Base-by-base conservation (phyloP, 495 filamentous ascomycete genomes). In the Oleoguttula mirabilis region DNA sequence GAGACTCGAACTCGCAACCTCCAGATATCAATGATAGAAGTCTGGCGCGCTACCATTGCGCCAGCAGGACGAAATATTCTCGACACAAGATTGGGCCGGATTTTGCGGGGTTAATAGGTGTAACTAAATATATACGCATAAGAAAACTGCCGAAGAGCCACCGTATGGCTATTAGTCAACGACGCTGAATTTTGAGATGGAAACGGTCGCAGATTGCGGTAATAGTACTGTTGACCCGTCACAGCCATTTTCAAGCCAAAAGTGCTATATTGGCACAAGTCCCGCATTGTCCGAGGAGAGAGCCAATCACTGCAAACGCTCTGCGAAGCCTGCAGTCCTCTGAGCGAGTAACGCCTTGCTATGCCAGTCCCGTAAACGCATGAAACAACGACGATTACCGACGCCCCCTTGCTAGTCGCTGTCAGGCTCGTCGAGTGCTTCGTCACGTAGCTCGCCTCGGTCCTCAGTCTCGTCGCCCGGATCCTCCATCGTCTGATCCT, bases 401-500 rank as follows among this genome's bases (percentile, higher is more conserved):
- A 17, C 32, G 15, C 5, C 10, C 7, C 32, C 6, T 39, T 21
- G 7, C 15, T 23, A 20, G 21, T 44, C 41, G 43, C 34, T 45
- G 22, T 45, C 33, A 20, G 34, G 43, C n/a, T 39, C 41, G 21
- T 38, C 47, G 19, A 41, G 28, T 11, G 41, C 47, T 20, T 39
- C 41, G 20, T 50, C 47, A 2, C 14, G 7, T 27, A 39, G 17
- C 23, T 39, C 21, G 14, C 16, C 36, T 10, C 36, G 27, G 12
- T 41, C 42, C 24, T 68, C 68, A 24, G 62, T 69, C 16, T 60
- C 64, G 0, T 64, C 58, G 5, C 61, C 63, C 7, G 60, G 63
- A 54, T 63, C 63, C 7, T 70, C 68, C 6, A 63, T 68, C 30
- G 74, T 71, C 27, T 72, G 66, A 8, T 72, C 74, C 22, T 69